Evolutionary conservation across 306 rosid species (phyloP).

Genomic region (Trichosanthes cucumerina): DNA sequence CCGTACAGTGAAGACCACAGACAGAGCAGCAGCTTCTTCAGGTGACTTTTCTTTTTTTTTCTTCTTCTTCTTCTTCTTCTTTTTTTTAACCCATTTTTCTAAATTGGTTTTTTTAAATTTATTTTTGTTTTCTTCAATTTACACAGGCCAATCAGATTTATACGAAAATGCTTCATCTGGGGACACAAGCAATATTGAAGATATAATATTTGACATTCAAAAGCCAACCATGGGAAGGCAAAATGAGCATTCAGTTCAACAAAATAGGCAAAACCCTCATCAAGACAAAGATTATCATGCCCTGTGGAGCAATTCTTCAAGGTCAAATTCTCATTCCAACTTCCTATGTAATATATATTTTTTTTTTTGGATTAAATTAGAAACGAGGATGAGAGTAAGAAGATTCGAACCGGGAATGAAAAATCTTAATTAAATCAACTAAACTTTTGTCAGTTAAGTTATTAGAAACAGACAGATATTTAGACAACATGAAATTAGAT

Average conservation of each 20-base stretch:
- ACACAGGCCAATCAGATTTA: conserved; percentile 50
- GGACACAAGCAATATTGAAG: conserved; percentile 57
- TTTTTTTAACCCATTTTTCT: neutral
- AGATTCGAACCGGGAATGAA: neutral
- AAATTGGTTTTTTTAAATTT: neutral
- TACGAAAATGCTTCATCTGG: conserved; percentile 79
- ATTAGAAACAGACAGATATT: neutral
- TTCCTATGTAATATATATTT: neutral
- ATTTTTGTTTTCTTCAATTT: neutral
- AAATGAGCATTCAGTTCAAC: conserved; percentile 35
- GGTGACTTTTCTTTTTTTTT: neutral
- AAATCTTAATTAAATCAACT: neutral
- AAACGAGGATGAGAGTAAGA: neutral
- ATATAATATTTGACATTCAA: conserved; percentile 53
- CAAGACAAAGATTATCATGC: conserved; percentile 45
- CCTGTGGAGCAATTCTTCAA: conserved; percentile 67
- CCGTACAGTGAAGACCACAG: conserved; percentile 71
- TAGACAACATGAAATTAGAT: neutral
- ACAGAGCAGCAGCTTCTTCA: conserved; percentile 47
- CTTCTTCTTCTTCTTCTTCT: neutral
- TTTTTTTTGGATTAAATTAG: too few relatives aligned
- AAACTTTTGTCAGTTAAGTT: neutral
- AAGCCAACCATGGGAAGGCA: conserved; percentile 27
- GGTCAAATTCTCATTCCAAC: conserved; percentile 21
- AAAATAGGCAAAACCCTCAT: conserved; percentile 37